Evolutionary conservation across 2,329 filamentous ascomycete genomes (phyloP).

Genomic region (Apiospora marii): DNA sequence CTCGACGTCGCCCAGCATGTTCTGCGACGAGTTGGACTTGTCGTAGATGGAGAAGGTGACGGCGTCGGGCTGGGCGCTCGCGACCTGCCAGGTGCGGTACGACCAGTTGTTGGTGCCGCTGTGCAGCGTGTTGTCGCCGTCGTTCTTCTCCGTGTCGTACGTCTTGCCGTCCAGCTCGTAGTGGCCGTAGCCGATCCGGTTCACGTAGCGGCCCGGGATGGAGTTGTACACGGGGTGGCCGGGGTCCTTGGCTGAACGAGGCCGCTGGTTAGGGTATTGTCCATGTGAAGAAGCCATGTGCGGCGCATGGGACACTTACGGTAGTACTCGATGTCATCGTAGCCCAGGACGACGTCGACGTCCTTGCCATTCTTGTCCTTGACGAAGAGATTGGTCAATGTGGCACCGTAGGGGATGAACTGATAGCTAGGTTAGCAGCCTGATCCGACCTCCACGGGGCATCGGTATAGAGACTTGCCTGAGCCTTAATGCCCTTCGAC

Average conservation of each 20-base stretch:
- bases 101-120: constrained; percentile 69
- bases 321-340: constrained; percentile 67
- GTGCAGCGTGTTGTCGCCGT: constrained; percentile 63
- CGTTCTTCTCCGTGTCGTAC: constrained; percentile 63
- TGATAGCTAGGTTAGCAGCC: constrained; percentile 24
- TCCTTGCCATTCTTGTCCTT: constrained; percentile 67
- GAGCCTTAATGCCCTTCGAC: constrained; percentile 40
- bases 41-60: constrained; percentile 74
- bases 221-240: constrained; percentile 68
- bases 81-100: constrained; percentile 69
- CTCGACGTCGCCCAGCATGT: constrained; percentile 68
- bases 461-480: constrained; percentile 30
- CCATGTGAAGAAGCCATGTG: neutral
- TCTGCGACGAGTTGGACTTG: constrained; percentile 61
- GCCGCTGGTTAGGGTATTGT: neutral
- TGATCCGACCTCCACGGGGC: too few species aligned
- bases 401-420: constrained; percentile 59
- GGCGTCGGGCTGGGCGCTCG: constrained; percentile 59
- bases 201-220: constrained; percentile 70
- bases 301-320: constrained; percentile 40
- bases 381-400: constrained; percentile 68
- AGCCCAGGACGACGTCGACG: constrained; percentile 70
- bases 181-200: constrained; percentile 66
- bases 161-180: constrained; percentile 61
- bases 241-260: constrained; percentile 49